Percentiles rank a stretch among this genome's conserved stretches.
These are phyloP conservation scores for Neopestalotiopsis sp. DNA, from an alignment of 2,329 filamentous ascomycete genomes.

Conservation along the genomic window DNA sequence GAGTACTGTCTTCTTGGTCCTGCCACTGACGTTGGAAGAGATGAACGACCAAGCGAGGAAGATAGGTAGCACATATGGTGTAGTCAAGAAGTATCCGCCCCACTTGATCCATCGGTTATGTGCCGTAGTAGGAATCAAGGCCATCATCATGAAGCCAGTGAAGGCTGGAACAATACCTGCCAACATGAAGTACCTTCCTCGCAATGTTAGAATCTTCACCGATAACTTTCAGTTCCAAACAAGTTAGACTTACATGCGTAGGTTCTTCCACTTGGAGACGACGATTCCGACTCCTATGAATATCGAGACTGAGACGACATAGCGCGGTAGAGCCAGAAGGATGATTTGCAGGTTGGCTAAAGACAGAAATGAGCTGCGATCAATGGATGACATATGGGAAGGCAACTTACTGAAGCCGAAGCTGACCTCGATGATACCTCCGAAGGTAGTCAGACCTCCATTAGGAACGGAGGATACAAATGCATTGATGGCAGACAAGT, in stretches of 20 bases:
- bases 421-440: neutral
- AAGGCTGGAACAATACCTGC: neutral
- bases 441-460: neutral
- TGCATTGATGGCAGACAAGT: no score
- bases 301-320: neutral
- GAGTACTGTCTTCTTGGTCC: neutral
- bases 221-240: no score
- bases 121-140: neutral
- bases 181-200: neutral
- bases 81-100: neutral
- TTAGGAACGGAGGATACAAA: no score
- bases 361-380: neutral
- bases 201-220: neutral
- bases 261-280: neutral
- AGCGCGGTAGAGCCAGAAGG: neutral
- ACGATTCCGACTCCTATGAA: neutral
- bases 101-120: neutral
- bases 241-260: no score
- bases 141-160: neutral
- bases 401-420: neutral
- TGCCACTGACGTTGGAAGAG: neutral
- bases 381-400: neutral
- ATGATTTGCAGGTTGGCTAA: neutral
- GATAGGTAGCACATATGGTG: neutral
- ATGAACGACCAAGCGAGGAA: conserved; percentile 5